These are phyloP conservation scores for Aspergillus cavernicola DNA, from an alignment of 495 filamentous ascomycete genomes.

Conservation along the genomic window DNA sequence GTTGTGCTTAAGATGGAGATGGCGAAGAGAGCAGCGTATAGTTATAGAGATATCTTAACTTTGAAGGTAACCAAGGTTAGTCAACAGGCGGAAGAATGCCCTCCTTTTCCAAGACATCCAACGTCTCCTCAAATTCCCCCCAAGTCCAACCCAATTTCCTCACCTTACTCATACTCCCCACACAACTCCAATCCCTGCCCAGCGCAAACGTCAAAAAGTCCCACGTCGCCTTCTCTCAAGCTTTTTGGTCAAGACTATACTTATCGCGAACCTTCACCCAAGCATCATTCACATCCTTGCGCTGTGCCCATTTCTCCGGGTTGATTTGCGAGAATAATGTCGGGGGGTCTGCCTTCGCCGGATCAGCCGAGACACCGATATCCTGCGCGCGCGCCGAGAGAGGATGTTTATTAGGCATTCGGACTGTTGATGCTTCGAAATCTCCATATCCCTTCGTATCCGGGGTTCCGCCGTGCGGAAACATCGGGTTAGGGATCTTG, in stretches of 20 bases:
- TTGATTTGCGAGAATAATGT: conserved; percentile 45
- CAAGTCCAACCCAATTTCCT: conserved; percentile 45
- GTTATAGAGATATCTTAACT: too few species aligned
- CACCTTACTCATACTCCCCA: conserved; percentile 57
- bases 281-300: conserved; percentile 46
- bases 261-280: conserved; percentile 43
- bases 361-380: conserved; percentile 36
- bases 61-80: too few species aligned
- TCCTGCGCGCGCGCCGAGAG: conserved; percentile 24
- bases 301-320: conserved; percentile 48
- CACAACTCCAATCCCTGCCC: conserved; percentile 43
- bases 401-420: conserved; percentile 36
- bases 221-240: conserved; percentile 56
- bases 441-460: conserved; percentile 3
- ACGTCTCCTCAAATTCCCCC: conserved; percentile 45
- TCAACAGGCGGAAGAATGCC: conserved; percentile 15
- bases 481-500: conserved; percentile 44
- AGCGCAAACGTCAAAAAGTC: conserved; percentile 48
- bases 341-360: conserved; percentile 16
- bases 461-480: conserved; percentile 21
- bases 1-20: too few species aligned
- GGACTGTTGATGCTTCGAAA: conserved; percentile 5
- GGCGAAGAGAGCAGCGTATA: too few species aligned
- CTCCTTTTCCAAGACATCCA: conserved; percentile 42
- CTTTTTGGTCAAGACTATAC: conserved; percentile 44